phyloP scores from a whole-genome alignment of 148 eudicot species.

The Drosera capensis region DNA sequence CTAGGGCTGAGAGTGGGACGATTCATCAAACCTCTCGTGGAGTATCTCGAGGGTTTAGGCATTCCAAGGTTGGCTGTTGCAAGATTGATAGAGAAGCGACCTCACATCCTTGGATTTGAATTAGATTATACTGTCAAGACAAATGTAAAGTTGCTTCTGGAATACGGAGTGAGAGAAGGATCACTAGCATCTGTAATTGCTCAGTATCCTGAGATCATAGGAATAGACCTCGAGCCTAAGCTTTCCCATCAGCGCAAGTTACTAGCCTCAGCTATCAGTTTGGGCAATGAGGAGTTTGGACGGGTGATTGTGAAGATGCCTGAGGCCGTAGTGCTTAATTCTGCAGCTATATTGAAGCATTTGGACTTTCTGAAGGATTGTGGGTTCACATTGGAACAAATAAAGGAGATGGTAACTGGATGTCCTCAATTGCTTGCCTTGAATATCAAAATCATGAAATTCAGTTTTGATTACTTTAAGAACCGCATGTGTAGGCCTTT shows the following conservation, averaged over 20 bases:
- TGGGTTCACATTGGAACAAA: conserved; percentile 45
- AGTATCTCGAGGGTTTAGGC: conserved; percentile 70
- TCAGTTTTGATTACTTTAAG: conserved; percentile 59
- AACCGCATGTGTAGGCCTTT: conserved; percentile 53
- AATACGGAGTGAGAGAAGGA: conserved; percentile 44
- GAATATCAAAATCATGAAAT: conserved; percentile 78
- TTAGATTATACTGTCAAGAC: conserved; percentile 60
- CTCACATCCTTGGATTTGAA: conserved; percentile 83
- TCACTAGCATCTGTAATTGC: conserved; percentile 67
- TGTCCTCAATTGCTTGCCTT: conserved; percentile 91
- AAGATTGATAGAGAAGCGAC: conserved; percentile 71
- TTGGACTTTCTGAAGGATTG: conserved; percentile 63
- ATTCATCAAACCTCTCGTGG: conserved; percentile 83
- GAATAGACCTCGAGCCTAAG: conserved; percentile 53
- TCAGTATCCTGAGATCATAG: conserved; percentile 89
- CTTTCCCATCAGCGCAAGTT: conserved; percentile 34
- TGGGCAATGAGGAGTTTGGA: conserved; percentile 57
- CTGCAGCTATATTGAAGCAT: conserved; percentile 51
- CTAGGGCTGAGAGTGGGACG: conserved; percentile 93
- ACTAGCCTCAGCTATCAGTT: conserved; percentile 32
- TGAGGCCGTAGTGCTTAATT: conserved; percentile 53
- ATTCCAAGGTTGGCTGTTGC: conserved; percentile 66
- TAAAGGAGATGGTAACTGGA: conserved; percentile 65
- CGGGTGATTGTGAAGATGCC: conserved; percentile 86
- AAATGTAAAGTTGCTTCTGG: conserved; percentile 48